phyloP scores from a whole-genome alignment of 2,329 filamentous ascomycete genomes.

The Fusarium odoratissimum region DNA sequence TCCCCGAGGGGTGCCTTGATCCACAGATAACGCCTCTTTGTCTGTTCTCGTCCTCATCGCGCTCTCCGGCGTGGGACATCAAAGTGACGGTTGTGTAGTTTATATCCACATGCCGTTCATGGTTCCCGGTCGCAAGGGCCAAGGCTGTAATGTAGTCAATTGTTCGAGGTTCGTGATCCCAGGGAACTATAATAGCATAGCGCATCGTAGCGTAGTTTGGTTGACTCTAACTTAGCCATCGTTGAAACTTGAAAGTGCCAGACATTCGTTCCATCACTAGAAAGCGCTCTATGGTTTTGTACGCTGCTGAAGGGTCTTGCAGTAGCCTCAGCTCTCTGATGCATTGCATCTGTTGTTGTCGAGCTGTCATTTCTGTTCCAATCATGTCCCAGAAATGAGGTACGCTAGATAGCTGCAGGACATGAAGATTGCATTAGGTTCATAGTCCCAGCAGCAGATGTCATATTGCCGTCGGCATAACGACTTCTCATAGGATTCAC shows the following conservation, averaged over 20 bases:
- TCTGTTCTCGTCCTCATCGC: conserved; percentile 27
- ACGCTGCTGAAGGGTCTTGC: neutral
- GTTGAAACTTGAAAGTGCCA: neutral
- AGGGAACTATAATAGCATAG: neutral
- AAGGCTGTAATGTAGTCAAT: neutral
- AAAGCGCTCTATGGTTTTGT: conserved; percentile 15
- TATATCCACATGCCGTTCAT: conserved; percentile 33
- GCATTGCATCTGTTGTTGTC: conserved; percentile 1
- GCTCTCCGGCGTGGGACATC: conserved; percentile 22
- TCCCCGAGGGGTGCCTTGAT: conserved; percentile 12
- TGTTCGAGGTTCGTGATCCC: neutral
- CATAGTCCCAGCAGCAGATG: conserved; percentile 2
- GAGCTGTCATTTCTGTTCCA: neutral
- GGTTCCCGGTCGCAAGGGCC: conserved; percentile 12
- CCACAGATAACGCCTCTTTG: conserved; percentile 5
- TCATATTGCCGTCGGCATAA: conserved; percentile 12
- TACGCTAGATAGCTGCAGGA: conserved; percentile 35
- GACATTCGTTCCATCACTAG: neutral
- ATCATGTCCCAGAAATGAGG: neutral
- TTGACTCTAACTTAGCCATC: neutral
- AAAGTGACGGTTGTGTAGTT: conserved; percentile 27
- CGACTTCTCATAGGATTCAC: neutral
- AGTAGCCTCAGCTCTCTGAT: neutral
- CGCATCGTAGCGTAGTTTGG: neutral
- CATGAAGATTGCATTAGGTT: conserved; percentile 40